phyloP scores from a whole-genome alignment of 2,329 filamentous ascomycete species.

The Colletotrichum abscissum region DNA sequence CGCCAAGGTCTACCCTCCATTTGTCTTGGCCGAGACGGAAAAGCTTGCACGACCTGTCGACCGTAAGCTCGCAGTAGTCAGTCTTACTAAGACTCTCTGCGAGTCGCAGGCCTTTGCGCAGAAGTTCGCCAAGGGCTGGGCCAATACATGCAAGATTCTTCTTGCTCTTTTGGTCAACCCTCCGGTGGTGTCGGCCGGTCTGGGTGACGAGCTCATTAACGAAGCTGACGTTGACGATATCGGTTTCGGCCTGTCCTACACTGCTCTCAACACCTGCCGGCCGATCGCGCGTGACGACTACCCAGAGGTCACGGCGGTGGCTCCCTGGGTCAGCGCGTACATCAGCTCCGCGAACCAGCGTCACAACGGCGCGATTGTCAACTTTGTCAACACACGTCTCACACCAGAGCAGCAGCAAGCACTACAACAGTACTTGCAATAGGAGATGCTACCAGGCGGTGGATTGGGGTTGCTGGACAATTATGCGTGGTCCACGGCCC shows the following conservation, averaged over 20 bases:
- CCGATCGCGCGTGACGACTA: constrained; percentile 81
- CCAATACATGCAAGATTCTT: constrained; percentile 87
- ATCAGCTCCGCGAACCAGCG: constrained; percentile 81
- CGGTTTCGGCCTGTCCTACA: constrained; percentile 94
- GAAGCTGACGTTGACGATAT: constrained; percentile 96
- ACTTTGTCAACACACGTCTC: constrained; percentile 79
- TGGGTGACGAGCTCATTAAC: constrained; percentile 80
- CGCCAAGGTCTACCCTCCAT: constrained; percentile 83
- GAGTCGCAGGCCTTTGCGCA: constrained; percentile 87
- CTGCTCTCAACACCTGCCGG: constrained; percentile 90
- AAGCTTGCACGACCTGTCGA: constrained; percentile 89
- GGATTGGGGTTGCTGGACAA: constrained; percentile 21
- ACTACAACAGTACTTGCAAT: constrained; percentile 63
- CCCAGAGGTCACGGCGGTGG: constrained; percentile 82
- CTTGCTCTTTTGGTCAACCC: constrained; percentile 91
- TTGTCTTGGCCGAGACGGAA: constrained; percentile 90
- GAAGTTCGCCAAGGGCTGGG: constrained; percentile 90
- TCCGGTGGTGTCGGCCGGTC: constrained; percentile 72
- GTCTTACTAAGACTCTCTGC: constrained; percentile 90
- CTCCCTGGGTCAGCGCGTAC: constrained; percentile 86
- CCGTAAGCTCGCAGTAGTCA: constrained; percentile 92
- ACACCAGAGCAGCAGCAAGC: constrained; percentile 68
- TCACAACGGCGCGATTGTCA: constrained; percentile 76
- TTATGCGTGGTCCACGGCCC: constrained; percentile 18
- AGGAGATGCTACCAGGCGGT: constrained; percentile 34